A percentile compares a stretch with the other conserved stretches of the same genome.
Evolutionary conservation across 306 rosid genomes (phyloP).

Genomic region (Lathyrus tuberosus): DNA sequence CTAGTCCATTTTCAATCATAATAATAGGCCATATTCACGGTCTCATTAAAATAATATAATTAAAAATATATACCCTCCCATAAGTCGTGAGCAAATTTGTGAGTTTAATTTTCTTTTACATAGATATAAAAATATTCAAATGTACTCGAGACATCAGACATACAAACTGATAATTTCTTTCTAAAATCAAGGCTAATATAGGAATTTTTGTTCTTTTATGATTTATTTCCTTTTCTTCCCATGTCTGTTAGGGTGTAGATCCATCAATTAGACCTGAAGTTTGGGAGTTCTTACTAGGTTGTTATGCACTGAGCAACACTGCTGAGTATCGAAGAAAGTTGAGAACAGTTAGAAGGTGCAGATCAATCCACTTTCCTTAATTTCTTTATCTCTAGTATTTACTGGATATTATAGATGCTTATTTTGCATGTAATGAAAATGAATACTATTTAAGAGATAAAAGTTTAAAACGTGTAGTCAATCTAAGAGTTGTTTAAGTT

Average conservation of each 20-base stretch:
- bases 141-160: no score
- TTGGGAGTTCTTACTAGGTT: constrained; percentile 96
- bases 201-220: no score
- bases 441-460: no score
- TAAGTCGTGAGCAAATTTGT: not conserved
- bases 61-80: not conserved
- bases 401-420: constrained; percentile 33
- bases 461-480: no score
- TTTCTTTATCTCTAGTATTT: constrained; percentile 32
- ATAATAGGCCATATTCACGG: no score
- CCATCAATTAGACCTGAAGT: constrained; percentile 87
- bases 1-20: not conserved
- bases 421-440: constrained; percentile 7
- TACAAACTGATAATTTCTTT: no score
- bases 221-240: no score
- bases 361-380: constrained; percentile 29
- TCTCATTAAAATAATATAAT: not conserved
- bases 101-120: no score
- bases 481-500: no score
- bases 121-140: no score
- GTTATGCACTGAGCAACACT: constrained; percentile 79
- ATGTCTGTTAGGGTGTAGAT: constrained; percentile 75
- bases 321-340: constrained; percentile 66
- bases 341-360: constrained; percentile 83
- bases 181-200: no score